Conservation (phyloP, 192 early-diverging fungal species). For the Coemansia nantahalensis region DNA sequence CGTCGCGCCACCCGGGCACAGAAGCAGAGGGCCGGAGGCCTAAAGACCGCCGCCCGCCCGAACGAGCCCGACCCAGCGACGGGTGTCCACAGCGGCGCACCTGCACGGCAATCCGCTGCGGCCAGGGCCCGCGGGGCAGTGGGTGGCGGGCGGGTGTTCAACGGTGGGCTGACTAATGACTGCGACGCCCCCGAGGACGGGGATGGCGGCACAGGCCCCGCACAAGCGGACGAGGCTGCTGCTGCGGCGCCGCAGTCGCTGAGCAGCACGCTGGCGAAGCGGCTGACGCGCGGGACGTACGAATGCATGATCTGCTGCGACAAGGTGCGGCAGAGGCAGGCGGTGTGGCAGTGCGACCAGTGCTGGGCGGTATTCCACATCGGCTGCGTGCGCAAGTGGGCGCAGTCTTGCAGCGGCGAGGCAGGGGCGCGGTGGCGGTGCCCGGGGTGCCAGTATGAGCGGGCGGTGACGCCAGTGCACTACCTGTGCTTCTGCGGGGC, state of each 20-base stretch:
- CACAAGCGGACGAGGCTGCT: neutral
- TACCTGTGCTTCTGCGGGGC: slow-evolving; percentile 92
- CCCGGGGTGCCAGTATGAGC: slow-evolving; percentile 84
- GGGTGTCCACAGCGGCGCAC: no score
- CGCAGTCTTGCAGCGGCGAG: slow-evolving; percentile 54
- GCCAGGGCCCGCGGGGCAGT: slow-evolving; percentile 10
- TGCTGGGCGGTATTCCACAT: slow-evolving; percentile 94
- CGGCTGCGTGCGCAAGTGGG: slow-evolving; percentile 82
- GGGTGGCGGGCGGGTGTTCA: slow-evolving; percentile 40
- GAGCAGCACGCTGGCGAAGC: slow-evolving; percentile 60
- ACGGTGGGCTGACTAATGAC: slow-evolving; percentile 24
- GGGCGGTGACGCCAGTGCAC: slow-evolving; percentile 63
- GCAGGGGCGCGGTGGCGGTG: slow-evolving; percentile 68
- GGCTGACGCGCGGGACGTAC: slow-evolving; percentile 68
- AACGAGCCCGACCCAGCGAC: no score
- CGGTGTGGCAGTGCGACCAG: slow-evolving; percentile 79
- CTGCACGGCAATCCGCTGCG: no score
- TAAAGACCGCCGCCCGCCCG: no score
- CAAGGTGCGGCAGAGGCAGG: slow-evolving; percentile 64
- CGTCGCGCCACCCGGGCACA: no score
- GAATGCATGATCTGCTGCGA: slow-evolving; percentile 99
- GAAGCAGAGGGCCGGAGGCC: no score
- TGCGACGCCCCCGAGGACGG: slow-evolving; percentile 1
- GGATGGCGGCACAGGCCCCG: neutral
- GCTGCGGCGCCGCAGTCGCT: slow-evolving; percentile 53